phyloP scores from a whole-genome alignment of 2,329 filamentous ascomycete species.

The Phyllosticta paracitricarpa region DNA sequence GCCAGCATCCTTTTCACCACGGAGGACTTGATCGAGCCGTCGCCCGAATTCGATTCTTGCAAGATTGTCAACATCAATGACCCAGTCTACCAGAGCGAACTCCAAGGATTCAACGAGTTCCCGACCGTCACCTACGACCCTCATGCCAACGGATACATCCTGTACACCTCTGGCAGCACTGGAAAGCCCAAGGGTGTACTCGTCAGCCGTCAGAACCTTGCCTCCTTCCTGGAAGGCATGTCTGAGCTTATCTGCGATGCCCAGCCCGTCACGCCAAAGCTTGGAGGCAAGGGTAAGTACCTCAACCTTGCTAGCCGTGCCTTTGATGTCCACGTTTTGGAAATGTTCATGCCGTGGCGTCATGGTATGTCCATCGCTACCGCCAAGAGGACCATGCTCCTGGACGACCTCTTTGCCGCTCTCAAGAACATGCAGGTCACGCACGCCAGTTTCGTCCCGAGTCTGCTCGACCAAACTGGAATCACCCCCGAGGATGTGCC shows the following conservation, averaged over 20 bases:
- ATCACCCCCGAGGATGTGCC: conserved; percentile 15
- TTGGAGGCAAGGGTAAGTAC: conserved; percentile 19
- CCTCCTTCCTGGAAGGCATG: conserved; percentile 20
- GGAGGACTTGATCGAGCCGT: conserved; percentile 10
- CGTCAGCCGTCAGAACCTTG: conserved; percentile 8
- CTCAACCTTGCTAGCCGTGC: conserved; percentile 25
- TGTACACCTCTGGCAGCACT: conserved; percentile 96
- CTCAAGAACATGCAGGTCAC: conserved; percentile 20
- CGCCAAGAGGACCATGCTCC: conserved; percentile 2
- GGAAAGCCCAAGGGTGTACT: conserved; percentile 93
- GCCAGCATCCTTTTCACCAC: conserved; percentile 9
- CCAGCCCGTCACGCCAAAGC: conserved; percentile 13
- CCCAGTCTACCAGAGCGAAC: neutral
- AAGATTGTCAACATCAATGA: conserved; percentile 11
- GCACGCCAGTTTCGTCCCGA: conserved; percentile 20
- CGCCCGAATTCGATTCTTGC: conserved; percentile 16
- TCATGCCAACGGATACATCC: conserved; percentile 34
- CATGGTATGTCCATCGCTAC: conserved; percentile 6
- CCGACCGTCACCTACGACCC: neutral
- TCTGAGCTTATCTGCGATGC: conserved; percentile 18
- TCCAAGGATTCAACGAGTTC: neutral
- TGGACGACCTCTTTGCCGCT: conserved; percentile 3
- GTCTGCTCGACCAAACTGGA: conserved; percentile 10
- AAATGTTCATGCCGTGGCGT: conserved; percentile 9
- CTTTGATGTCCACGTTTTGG: conserved; percentile 18